phyloP scores from a whole-genome alignment of 257 asterid genomes.

The Craterostigma plantagineum region DNA sequence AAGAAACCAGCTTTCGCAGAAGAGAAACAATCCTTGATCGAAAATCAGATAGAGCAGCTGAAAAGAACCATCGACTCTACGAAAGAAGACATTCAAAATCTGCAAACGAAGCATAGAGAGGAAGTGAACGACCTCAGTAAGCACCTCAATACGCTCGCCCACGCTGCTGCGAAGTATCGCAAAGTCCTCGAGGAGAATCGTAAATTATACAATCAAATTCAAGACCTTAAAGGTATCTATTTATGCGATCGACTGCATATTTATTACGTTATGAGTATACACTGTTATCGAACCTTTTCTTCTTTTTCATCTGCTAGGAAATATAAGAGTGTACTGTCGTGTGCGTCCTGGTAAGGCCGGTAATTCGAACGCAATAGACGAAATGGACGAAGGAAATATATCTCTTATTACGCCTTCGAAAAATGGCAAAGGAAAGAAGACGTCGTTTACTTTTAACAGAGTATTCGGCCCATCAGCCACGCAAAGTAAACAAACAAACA shows the following conservation, averaged over 20 bases:
- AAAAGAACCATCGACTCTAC: conserved; percentile 37
- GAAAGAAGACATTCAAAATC: conserved; percentile 35
- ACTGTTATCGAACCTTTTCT: background rate
- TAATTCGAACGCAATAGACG: conserved; percentile 25
- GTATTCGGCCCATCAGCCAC: conserved; percentile 32
- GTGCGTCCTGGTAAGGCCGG: conserved; percentile 24
- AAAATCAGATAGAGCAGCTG: conserved; percentile 48
- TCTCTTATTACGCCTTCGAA: conserved; percentile 18
- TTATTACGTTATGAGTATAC: background rate
- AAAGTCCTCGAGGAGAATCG: conserved; percentile 71
- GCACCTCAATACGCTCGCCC: conserved; percentile 40
- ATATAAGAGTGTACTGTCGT: conserved; percentile 31
- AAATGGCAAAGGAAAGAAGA: conserved; percentile 27
- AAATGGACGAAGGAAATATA: conserved; percentile 29
- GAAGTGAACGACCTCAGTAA: conserved; percentile 7
- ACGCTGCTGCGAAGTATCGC: conserved; percentile 55
- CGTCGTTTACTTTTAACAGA: conserved; percentile 30
- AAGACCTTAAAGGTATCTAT: conserved; percentile 68
- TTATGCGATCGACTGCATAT: background rate
- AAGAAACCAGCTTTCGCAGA: conserved; percentile 8
- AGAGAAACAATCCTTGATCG: conserved; percentile 15
- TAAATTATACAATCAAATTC: conserved; percentile 75
- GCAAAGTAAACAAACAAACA: conserved; percentile 27
- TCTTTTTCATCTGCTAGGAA: conserved; percentile 14
- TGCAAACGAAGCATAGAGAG: conserved; percentile 39